phyloP scores from a whole-genome alignment of 176 grass and related monocot genomes.

The Poa pratensis region DNA sequence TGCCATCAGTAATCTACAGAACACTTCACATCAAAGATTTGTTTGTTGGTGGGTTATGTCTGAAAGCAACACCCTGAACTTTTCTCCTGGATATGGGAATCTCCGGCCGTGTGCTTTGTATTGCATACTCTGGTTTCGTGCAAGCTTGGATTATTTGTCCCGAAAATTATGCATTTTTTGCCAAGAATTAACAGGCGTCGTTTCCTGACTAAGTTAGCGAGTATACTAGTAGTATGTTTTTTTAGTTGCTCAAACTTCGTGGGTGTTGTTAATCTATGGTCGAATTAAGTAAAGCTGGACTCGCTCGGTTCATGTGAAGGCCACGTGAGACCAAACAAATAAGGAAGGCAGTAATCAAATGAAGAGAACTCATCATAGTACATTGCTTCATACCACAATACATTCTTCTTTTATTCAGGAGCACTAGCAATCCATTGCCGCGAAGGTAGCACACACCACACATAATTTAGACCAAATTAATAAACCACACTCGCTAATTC shows the following conservation, averaged over 20 bases:
- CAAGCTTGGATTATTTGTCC: background rate
- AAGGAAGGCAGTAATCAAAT: background rate
- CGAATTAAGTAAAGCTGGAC: background rate
- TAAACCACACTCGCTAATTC: conserved; percentile 27
- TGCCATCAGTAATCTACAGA: conserved; percentile 22
- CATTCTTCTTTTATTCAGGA: conserved; percentile 4
- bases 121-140: background rate
- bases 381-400: background rate
- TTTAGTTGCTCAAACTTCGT: background rate
- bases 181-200: background rate
- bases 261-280: background rate
- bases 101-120: background rate
- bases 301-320: background rate
- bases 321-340: background rate
- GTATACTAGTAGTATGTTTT: background rate
- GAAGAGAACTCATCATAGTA: too few relatives aligned
- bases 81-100: background rate
- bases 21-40: background rate
- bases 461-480: background rate
- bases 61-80: conserved; percentile 35
- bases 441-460: conserved; percentile 24
- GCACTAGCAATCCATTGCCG: background rate
- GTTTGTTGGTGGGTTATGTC: background rate
- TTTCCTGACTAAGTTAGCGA: background rate
- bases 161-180: background rate